Base-by-base conservation (phyloP, 2,329 filamentous ascomycete genomes). In the Chrysosporium keratinophilum region DNA sequence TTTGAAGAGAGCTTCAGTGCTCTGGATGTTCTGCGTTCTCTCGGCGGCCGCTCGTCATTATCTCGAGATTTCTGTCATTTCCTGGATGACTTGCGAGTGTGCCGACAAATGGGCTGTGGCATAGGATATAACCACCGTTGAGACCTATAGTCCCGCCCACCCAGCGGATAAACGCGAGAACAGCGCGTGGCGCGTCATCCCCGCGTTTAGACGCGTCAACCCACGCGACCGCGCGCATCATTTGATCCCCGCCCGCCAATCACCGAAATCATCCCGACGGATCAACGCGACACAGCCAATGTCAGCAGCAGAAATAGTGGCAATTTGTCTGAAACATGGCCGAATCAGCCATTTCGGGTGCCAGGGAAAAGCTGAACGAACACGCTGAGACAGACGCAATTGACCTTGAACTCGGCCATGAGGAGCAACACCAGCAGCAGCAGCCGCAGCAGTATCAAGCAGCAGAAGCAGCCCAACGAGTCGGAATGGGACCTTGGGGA, bases 191-290 rank as follows among this genome's bases (percentile, higher is more conserved):
- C 50, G 50, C 50, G 33, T 52, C 34, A 5, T 2, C 10, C 11
- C 15, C 50, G 50, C 50, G 50, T 52, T n/a, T 45, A 31, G 15
- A 46, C 50, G 50, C 50, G 50, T 45, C n/a, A 3, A 17, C 7
- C 49, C 40, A 45, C 50, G 50, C 50, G 50, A 52, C 50, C n/a
- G 3, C 39, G 49, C 14, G 43, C 19, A 20, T 34, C 20, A 12
- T 12, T 10, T 37, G 41, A 17, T 12, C n/a, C 23, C 45, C 41
- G 41, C 31, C 42, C 33, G 42, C 50, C 50, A 52, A 52, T 52
- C 34, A 46, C 20, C 33, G 20, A n/a, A 14, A 6, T 20, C 12
- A 12, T 9, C 11, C 35, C 17, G 42, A 20, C 12, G n/a, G 41
- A 46, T 45, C 19, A 46, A 19, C 42, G 28, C 12, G 17, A 23